Conservation (phyloP, 1,284 basidiomycete species). For the Leccinum subrobustum region DNA sequence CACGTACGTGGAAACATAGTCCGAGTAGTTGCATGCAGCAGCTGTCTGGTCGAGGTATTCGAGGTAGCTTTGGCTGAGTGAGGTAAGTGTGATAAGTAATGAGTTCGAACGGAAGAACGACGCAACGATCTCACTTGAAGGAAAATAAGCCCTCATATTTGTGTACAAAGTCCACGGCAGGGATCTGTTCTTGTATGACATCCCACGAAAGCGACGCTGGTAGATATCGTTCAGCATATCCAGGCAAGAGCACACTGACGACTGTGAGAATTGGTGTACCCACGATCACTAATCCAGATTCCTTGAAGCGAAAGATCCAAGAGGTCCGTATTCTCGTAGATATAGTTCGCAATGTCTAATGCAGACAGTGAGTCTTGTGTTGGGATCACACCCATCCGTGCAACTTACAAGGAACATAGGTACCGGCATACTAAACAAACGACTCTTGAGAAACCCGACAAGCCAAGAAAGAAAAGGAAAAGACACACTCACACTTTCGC, state of each 20-base stretch:
- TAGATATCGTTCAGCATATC: slow-evolving; percentile 23
- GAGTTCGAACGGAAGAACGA: not conserved
- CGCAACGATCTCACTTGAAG: slow-evolving; percentile 50
- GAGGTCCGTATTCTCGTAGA: slow-evolving; percentile 54
- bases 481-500: slow-evolving; percentile 61
- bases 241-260: slow-evolving; percentile 1
- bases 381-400: not conserved
- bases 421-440: slow-evolving; percentile 50
- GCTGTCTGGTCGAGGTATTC: slow-evolving; percentile 53
- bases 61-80: slow-evolving; percentile 64
- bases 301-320: slow-evolving; percentile 63
- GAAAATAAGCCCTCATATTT: slow-evolving; percentile 64
- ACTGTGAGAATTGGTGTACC: slow-evolving; percentile 21
- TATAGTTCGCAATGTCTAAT: slow-evolving; percentile 71
- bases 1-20: slow-evolving; percentile 60
- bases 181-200: not conserved
- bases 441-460: not conserved
- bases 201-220: not conserved
- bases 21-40: slow-evolving; percentile 57
- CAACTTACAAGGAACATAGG: slow-evolving; percentile 53
- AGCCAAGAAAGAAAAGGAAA: not conserved
- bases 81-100: not conserved
- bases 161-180: slow-evolving; percentile 21
- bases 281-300: slow-evolving; percentile 73
- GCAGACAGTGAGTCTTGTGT: not conserved